Evolutionary conservation across 352 stramenopile species (phyloP), one percentile per base, ranked within the genome.

Genomic region (Phytophthora sp.): DNA sequence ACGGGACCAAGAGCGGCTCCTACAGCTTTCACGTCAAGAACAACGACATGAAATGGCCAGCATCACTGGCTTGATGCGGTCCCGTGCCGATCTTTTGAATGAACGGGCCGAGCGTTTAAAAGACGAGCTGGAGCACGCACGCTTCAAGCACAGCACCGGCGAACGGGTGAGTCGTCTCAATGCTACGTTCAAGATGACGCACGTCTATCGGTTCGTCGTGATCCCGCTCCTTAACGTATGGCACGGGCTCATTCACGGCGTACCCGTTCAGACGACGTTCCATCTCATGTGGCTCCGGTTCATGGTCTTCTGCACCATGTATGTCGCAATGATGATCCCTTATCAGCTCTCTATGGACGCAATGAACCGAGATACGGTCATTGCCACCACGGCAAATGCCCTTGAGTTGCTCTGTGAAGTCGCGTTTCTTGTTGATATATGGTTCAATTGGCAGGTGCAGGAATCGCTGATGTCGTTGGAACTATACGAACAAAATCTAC

Each of bases 331-430:
- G 2, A 58, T 89, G 6, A 69, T 81, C 20, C 80, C 80, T 0
- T 89, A 89, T 18, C 74, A 76, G 23, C 69, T 89, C n/a, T 35
- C 69, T 0, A 66, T 87, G 33, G 80, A 89, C 30, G 21, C 38
- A 2, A 46, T 85, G 6, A 39, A 70, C n/a, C 71, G 77, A 0
- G 38, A 33, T 0, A 71, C 63, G 0, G 2, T 27, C 0, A 23
- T 79, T 15, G 54, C 71, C 0, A 55, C 41, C 4, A 18, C 63
- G 4, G 49, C 64, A 2, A 76, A 76, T 1, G 47, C 50, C 0
- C 11, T 76, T 1, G 52, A 73, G 15, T 18, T 82, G 8, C 30
- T 78, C 3, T 84, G 77, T 38, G 77, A 86, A 41, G 21, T 88
- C 0, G 36, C 79, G 8, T 90, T 88, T 31, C 56, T 66, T 2